Percentiles rank a stretch among this genome's conserved stretches.
Conservation (phyloP, 345 rosid genomes). For the Mangifera indica region DNA sequence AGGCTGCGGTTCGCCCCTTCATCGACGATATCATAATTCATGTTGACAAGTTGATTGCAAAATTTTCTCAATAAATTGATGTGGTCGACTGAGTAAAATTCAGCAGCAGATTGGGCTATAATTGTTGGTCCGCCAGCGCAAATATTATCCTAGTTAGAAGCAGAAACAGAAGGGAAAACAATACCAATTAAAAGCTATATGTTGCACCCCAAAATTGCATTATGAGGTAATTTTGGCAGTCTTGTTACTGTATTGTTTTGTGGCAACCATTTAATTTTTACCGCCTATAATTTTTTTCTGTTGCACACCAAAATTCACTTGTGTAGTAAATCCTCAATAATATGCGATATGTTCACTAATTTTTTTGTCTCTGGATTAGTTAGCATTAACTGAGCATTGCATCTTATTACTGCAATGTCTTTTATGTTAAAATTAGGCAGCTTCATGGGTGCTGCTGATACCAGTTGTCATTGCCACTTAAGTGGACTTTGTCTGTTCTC, state of each 20-base stretch:
- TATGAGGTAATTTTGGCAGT: conserved; percentile 19
- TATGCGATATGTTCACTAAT: background rate
- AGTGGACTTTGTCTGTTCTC: too few species aligned
- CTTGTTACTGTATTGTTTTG: background rate
- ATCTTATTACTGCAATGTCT: background rate
- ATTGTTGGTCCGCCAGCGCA: background rate
- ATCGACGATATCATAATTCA: conserved; percentile 88
- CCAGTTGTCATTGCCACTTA: too few species aligned
- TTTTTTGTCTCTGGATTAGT: background rate
- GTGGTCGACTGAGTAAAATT: background rate
- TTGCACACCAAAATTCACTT: conserved; percentile 15
- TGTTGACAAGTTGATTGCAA: conserved; percentile 85
- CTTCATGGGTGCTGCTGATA: too few species aligned
- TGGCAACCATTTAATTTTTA: conserved; percentile 5
- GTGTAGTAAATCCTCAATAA: conserved; percentile 17
- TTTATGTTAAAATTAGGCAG: too few species aligned
- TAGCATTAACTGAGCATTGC: background rate
- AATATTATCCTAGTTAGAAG: conserved; percentile 8
- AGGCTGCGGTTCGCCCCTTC: conserved; percentile 77
- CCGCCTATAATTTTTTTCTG: conserved; percentile 10
- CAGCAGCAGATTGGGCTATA: background rate
- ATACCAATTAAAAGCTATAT: conserved; percentile 2
- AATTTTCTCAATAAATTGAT: conserved; percentile 52
- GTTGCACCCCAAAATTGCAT: conserved; percentile 12
- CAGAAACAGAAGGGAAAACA: conserved; percentile 15